Evolutionary conservation across 768 basidiomycete genomes (phyloP), one percentile per base, ranked within the genome.

Genomic region (Leccinum barrowsii): DNA sequence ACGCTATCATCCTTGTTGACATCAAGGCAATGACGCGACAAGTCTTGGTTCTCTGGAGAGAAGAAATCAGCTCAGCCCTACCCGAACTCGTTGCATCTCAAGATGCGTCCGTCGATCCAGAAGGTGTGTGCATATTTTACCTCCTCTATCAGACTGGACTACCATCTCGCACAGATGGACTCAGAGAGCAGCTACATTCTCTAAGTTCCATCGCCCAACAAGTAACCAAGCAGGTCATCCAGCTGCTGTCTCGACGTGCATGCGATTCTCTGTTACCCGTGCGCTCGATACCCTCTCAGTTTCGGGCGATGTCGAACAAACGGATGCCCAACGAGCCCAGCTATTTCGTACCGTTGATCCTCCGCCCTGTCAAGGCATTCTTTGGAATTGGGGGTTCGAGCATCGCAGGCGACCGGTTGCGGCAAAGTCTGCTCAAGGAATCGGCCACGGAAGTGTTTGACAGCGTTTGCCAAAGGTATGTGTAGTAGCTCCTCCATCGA

Each of bases 281-380:
- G 58, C 83, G 91, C 50, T 89, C 90, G 0, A 90, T 98, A 67
- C 92, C 93, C 1, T 87, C 90, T 1, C 94, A 98, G 65, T 91
- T 95, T 65, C 82, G 95, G 54, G 91, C 91, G 15, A 87, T 87
- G 86, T 82, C 89, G 53, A 85, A 82, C 71, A 86, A 87, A 69
- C 83, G 84, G 4, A 75, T 78, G 60, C 86, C 92, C 1, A 82
- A 79, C 13, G 90, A 90, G 67, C 85, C 93, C 22, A 97, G 94
- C 67, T 87, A 92, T 70, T 98, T 96, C 66, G 84, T 98, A 3
- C 75, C 84, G 1, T 80, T 83, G 34, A 87, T 98, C 57, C 77
- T 98, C 34, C 87, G 86, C 28, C 92, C 97, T 1, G 70, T 95
- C 35, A 87, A 85, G 63, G 73, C 78, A 11, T 88, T 92, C 71